These are phyloP conservation scores for Botrytis pseudocinerea DNA, from an alignment of 2,329 filamentous ascomycete species.

Conservation along the genomic window DNA sequence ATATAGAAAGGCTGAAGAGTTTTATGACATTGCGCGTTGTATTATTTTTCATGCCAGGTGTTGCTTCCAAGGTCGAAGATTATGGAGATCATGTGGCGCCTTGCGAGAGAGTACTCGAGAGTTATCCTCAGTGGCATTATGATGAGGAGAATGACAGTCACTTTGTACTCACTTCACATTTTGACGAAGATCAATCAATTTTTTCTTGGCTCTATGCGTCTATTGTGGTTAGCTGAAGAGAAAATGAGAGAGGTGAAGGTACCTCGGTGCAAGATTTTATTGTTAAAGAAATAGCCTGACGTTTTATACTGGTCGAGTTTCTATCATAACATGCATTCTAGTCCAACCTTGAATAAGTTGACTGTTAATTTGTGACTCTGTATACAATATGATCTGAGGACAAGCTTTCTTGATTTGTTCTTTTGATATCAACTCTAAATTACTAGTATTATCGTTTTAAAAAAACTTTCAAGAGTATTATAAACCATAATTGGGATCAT, in stretches of 20 bases:
- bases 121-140: background rate
- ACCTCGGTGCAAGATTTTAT: background rate
- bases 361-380: background rate
- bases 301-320: background rate
- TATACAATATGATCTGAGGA: no score
- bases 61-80: accelerated
- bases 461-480: no score
- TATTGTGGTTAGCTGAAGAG: background rate
- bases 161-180: background rate
- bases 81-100: background rate
- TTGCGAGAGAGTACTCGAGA: background rate
- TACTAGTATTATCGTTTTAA: no score
- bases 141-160: background rate
- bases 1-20: background rate
- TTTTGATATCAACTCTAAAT: accelerated
- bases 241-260: background rate
- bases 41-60: background rate
- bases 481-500: no score
- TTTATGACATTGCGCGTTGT: background rate
- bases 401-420: accelerated
- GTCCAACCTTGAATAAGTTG: background rate
- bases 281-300: background rate
- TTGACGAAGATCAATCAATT: background rate
- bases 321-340: background rate
- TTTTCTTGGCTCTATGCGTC: background rate